Conservation (phyloP, 768 basidiomycete species). For the Coprinopsis sp. region DNA sequence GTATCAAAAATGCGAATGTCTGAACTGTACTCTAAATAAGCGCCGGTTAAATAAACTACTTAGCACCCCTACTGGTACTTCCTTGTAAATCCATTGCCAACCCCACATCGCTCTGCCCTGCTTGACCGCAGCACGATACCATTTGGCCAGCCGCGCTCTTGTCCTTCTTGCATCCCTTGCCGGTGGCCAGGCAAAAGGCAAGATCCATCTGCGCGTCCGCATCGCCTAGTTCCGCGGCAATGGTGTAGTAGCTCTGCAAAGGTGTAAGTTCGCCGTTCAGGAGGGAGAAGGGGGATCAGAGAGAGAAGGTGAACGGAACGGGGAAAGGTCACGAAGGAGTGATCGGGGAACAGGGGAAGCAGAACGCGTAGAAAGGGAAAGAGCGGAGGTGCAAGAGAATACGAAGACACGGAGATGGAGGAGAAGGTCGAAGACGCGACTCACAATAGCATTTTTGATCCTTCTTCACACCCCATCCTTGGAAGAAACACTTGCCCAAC, state of each 20-base stretch:
- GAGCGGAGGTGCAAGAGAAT: no score
- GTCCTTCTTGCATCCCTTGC: slow-evolving; percentile 86
- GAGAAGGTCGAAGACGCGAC: no score
- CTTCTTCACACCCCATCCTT: slow-evolving; percentile 85
- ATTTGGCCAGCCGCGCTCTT: slow-evolving; percentile 80
- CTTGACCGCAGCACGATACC: slow-evolving; percentile 79
- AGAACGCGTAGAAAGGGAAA: not conserved
- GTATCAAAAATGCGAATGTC: no score
- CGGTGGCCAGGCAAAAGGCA: slow-evolving; percentile 81
- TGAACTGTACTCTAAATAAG: no score
- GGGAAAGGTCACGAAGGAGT: no score
- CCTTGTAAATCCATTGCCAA: slow-evolving; percentile 91
- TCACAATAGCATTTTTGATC: no score
- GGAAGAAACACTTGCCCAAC: slow-evolving; percentile 91
- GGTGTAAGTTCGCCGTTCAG: no score
- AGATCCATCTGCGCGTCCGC: slow-evolving; percentile 83
- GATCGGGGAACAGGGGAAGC: not conserved
- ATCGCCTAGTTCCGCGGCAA: slow-evolving; percentile 83
- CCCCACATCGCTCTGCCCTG: slow-evolving; percentile 82
- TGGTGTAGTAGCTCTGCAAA: slow-evolving; percentile 70
- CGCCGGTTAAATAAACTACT: not conserved
- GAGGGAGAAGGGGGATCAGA: no score
- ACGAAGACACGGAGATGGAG: no score
- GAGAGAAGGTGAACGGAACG: no score
- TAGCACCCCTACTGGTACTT: slow-evolving; percentile 51